These are phyloP conservation scores for Boletus subparvulus DNA, from an alignment of 768 basidiomycete species.

Conservation along the genomic window DNA sequence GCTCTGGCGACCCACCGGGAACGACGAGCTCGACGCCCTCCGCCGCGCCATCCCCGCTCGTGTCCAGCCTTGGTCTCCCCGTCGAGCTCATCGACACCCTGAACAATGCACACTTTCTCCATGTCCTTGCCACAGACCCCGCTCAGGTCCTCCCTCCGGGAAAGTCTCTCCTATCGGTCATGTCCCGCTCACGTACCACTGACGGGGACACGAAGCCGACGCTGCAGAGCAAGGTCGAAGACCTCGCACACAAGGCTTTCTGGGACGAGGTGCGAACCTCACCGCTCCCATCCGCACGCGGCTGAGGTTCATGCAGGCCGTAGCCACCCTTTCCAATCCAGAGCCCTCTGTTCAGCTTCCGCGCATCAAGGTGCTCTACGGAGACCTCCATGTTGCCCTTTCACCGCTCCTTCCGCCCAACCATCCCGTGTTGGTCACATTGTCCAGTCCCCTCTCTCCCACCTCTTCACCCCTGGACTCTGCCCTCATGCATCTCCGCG, in stretches of 20 bases:
- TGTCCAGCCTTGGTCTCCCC: constrained; percentile 41
- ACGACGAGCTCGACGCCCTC: constrained; percentile 28
- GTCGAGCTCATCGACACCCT: constrained; percentile 54
- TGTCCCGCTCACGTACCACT: constrained; percentile 35
- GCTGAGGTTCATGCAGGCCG: constrained; percentile 45
- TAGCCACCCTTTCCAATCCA: constrained; percentile 54
- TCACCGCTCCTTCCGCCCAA: constrained; percentile 56
- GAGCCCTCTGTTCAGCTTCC: constrained; percentile 57
- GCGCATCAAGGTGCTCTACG: constrained; percentile 56
- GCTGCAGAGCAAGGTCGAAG: constrained; percentile 48
- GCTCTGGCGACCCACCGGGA: constrained; percentile 29
- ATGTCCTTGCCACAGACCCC: constrained; percentile 65
- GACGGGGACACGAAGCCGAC: constrained; percentile 27
- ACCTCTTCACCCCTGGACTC: constrained; percentile 67
- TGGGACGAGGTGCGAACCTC: constrained; percentile 64
- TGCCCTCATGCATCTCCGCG: constrained; percentile 51
- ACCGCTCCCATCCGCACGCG: constrained; percentile 3
- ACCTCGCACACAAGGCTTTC: constrained; percentile 60
- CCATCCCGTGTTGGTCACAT: constrained; percentile 48
- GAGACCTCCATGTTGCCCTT: constrained; percentile 51
- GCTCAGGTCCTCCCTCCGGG: constrained; percentile 62
- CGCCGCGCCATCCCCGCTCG: constrained; percentile 16
- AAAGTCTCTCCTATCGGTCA: constrained; percentile 68
- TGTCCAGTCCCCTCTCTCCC: constrained; percentile 62
- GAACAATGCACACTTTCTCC: constrained; percentile 64